Evolutionary conservation across 495 filamentous ascomycete genomes (phyloP).

Genomic region (Neurospora sp.): DNA sequence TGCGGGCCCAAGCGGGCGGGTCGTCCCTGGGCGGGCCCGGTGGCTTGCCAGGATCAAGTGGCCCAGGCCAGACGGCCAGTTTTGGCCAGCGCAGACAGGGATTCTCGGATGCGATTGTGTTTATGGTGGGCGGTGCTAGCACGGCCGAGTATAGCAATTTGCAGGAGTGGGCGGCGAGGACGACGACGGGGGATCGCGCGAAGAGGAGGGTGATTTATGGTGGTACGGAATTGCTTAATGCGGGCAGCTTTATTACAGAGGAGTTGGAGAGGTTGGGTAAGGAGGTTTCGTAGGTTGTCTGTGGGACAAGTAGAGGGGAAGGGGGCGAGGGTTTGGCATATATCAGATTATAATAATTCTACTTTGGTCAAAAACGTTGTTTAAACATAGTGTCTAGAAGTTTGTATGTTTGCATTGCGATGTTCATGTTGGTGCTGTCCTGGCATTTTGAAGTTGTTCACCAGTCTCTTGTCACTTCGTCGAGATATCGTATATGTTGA

Average conservation of each 20-base stretch:
- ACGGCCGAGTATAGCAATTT: slow-evolving; percentile 99
- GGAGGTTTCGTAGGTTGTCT: slow-evolving; percentile 26
- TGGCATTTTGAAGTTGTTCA: neutral
- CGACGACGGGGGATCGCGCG: slow-evolving; percentile 40
- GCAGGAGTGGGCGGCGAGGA: slow-evolving; percentile 87
- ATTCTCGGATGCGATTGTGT: slow-evolving; percentile 92
- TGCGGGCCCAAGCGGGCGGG: slow-evolving; percentile 23
- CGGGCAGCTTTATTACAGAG: slow-evolving; percentile 71
- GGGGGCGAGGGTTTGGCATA: neutral
- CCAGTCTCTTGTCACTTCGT: neutral
- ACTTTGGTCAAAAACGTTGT: neutral
- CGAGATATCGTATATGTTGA: neutral
- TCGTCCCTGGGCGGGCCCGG: slow-evolving; percentile 26
- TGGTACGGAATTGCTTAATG: slow-evolving; percentile 88
- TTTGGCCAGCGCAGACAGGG: slow-evolving; percentile 92
- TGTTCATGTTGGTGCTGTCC: neutral
- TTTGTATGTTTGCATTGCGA: neutral
- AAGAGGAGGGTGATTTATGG: slow-evolving; percentile 86
- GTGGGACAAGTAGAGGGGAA: neutral
- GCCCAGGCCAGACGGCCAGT: slow-evolving; percentile 65
- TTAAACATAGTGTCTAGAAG: neutral
- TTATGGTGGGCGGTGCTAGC: slow-evolving; percentile 92
- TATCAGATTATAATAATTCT: neutral
- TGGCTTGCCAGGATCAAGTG: slow-evolving; percentile 29
- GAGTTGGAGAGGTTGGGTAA: slow-evolving; percentile 71